Conservation (phyloP, 2,329 filamentous ascomycete species). For the Endoconidiophora polonica region DNA sequence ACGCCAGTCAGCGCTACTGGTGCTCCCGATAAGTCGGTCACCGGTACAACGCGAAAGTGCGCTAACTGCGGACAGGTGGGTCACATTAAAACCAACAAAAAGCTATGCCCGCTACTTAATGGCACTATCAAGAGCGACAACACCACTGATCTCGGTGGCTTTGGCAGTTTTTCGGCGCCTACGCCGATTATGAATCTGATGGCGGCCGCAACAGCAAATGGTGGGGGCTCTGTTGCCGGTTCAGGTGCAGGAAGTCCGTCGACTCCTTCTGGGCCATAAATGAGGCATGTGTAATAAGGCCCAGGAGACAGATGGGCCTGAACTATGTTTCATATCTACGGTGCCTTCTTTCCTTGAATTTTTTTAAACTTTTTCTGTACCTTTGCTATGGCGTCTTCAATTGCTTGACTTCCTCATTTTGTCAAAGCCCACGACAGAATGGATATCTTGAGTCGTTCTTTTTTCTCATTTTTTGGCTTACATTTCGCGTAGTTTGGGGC, state of each 20-base stretch:
- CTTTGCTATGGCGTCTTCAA: slow-evolving; percentile 12
- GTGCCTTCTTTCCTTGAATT: slow-evolving; percentile 14
- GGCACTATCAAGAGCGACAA: slow-evolving; percentile 53
- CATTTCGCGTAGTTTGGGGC: not conserved
- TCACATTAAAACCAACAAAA: slow-evolving; percentile 98
- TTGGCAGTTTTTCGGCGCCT: slow-evolving; percentile 24
- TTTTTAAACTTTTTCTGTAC: not conserved
- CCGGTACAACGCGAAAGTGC: slow-evolving; percentile 74
- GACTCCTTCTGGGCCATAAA: not conserved
- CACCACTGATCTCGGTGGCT: slow-evolving; percentile 39
- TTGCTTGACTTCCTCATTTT: slow-evolving; percentile 15
- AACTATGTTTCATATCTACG: not conserved
- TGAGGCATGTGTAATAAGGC: not conserved
- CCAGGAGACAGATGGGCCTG: not conserved
- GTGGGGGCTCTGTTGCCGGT: not conserved
- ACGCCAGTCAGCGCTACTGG: slow-evolving; percentile 32
- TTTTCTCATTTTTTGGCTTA: not conserved
- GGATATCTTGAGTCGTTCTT: not conserved
- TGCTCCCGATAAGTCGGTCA: slow-evolving; percentile 15
- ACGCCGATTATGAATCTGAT: slow-evolving; percentile 1
- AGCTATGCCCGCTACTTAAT: slow-evolving; percentile 79
- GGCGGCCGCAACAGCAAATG: slow-evolving; percentile 1
- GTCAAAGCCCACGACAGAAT: too few relatives aligned
- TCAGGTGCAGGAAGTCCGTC: too few relatives aligned
- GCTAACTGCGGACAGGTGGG: slow-evolving; percentile 94